Conservation (phyloP, 139 green algal species). For the Choricystis sp. region DNA sequence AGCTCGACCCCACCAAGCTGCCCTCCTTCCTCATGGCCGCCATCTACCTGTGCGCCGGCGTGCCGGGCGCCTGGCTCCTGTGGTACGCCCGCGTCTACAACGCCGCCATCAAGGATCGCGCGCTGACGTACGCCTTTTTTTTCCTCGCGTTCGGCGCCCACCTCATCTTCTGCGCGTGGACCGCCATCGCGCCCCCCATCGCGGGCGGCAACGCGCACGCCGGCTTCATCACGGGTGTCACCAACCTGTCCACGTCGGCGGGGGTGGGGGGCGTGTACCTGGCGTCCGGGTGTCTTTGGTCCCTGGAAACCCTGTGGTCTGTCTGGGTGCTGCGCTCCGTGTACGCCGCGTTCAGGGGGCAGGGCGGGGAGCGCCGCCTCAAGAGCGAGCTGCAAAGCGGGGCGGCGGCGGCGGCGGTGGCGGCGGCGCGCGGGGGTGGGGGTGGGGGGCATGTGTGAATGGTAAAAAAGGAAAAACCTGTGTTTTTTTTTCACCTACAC, state of each 20-base stretch:
- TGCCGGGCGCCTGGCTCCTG: slow-evolving; percentile 19
- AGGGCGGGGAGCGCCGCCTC: slow-evolving; percentile 10
- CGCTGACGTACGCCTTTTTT: slow-evolving; percentile 25
- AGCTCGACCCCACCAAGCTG: slow-evolving; percentile 8
- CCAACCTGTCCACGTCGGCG: slow-evolving; percentile 14
- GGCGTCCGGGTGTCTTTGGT: slow-evolving; percentile 29
- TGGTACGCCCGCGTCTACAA: slow-evolving; percentile 43
- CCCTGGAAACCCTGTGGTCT: slow-evolving; percentile 24
- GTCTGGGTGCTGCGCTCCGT: slow-evolving; percentile 20
- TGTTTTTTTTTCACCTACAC: too few relatives aligned
- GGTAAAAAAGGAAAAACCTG: too few relatives aligned
- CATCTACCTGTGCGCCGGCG: slow-evolving; percentile 25
- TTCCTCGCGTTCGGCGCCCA: slow-evolving; percentile 26
- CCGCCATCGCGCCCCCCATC: slow-evolving; percentile 24
- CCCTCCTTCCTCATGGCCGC: slow-evolving; percentile 19
- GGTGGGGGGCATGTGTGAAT: not conserved
- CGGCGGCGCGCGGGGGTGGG: not conserved
- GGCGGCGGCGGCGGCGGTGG: not conserved
- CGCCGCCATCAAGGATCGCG: slow-evolving; percentile 33
- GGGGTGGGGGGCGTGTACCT: slow-evolving; percentile 32
- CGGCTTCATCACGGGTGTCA: slow-evolving; percentile 21
- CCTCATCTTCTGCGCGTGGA: slow-evolving; percentile 33
- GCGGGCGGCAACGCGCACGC: slow-evolving; percentile 15
- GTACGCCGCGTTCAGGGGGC: slow-evolving; percentile 28
- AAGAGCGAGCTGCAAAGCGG: slow-evolving; percentile 3